phyloP scores from a whole-genome alignment of 1,284 basidiomycete genomes.

The Ustilago sp. region DNA sequence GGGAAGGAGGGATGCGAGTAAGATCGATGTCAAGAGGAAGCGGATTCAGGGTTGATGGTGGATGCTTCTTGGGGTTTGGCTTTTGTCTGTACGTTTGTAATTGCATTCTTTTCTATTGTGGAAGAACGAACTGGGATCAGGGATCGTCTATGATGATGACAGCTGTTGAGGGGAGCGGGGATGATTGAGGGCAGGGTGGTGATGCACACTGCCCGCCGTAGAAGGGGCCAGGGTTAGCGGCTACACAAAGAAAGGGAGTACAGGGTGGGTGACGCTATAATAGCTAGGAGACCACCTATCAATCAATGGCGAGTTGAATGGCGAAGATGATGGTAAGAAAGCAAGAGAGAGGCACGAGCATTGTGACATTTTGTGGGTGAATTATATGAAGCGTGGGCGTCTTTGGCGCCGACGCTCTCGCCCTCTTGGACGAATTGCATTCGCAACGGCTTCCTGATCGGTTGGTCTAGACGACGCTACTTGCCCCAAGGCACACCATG shows the following conservation, averaged over 20 bases:
- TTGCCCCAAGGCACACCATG: too few relatives aligned
- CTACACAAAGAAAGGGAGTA: not conserved
- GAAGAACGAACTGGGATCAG: too few relatives aligned
- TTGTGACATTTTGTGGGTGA: not conserved
- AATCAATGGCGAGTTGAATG: not conserved
- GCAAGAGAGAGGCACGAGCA: not conserved
- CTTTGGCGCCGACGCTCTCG: not conserved
- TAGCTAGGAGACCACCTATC: not conserved
- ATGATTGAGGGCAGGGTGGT: not conserved
- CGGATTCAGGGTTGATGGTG: slow-evolving; percentile 28
- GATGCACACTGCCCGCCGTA: not conserved
- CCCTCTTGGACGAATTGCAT: too few relatives aligned
- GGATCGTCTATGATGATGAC: too few relatives aligned
- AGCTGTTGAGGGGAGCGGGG: not conserved
- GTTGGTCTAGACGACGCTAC: too few relatives aligned
- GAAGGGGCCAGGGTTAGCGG: not conserved
- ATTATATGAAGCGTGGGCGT: not conserved
- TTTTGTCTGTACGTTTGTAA: too few relatives aligned
- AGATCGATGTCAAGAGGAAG: slow-evolving; percentile 55
- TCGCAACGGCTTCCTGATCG: too few relatives aligned
- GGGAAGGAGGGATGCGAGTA: slow-evolving; percentile 39
- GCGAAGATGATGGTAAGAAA: not conserved
- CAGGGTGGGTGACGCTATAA: not conserved
- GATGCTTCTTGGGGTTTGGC: too few relatives aligned
- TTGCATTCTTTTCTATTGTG: too few relatives aligned